Base-by-base conservation (phyloP, 2,329 filamentous ascomycete species). In the Aureobasidium sp. region DNA sequence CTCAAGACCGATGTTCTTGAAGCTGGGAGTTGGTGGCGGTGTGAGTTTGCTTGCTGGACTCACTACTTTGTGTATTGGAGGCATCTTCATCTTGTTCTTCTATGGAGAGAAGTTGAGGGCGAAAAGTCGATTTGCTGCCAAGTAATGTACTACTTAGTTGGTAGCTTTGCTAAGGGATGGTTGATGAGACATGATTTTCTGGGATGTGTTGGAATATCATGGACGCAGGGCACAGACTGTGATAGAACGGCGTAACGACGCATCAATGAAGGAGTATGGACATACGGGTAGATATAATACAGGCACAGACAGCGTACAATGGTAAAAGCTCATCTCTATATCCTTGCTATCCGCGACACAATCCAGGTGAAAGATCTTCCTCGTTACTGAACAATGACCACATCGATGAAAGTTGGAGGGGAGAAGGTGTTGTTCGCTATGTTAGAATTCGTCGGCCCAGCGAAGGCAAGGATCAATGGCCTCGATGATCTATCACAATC, bases 21-120 rank as follows among this genome's bases (percentile, higher is more conserved):
- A 84, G 65, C 68, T 87, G 6, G 85, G 85, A 8, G 79, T 87
- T 27, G 82, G 78, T 7, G 74, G 73, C 52, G 85, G 85, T 9
- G 77, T 81, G 0, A 81, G 77, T 62, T 66, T 88, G 40, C 75
- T 88, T 5, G 85, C 78, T 3, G 81, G 8, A 68, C 69, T 64
- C 69, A 71, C n/a, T 62, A 68, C 42, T 12, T 39, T 61, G 48
- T 78, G 65, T 72, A 66, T 69, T 71, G 56, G 64, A 69, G 64
- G 76, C 22, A 45, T 88, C 48, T 86, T 79, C 74, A 71, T 79
- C 45, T 72, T 88, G 62, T 88, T 81, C 72, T 81, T 80, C 65
- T 83, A 75, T 63, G 84, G 84, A 2, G 80, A 77, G 27, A 75
- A 70, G 54, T 70, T 87, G 63, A 78, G 85, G 63, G 61, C 61